Base-by-base conservation (phyloP, 768 basidiomycete genomes). In the Podaxis sp. region DNA sequence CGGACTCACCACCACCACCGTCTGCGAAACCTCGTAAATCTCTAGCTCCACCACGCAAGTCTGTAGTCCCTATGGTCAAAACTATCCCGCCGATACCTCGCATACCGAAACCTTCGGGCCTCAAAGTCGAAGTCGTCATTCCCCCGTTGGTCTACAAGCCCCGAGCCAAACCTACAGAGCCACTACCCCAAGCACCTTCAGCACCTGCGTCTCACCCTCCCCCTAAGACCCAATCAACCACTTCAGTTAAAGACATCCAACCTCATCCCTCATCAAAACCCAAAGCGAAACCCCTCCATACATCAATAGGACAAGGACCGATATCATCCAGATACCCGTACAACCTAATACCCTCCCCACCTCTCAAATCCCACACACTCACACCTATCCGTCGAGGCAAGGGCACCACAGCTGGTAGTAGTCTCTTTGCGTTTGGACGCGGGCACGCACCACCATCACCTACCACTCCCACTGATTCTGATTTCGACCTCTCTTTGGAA, bases 321-420 rank as follows among this genome's bases (percentile, higher is more conserved):
- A 51, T 40, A 38, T 62, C 38, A 46, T 63, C 65, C 17, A 62
- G 62, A 26, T 53, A 52, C 54, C 54, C 46, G 26, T 72, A 73
- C 65, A 68, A 69, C 30, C 66, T 61, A 26, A 49, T 72, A 30
- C 66, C 75, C 3, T 77, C 77, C 2, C 74, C 73, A 22, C n/a
- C 72, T 51, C 68, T 75, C 28, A 87, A 82, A 66, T 69, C 79
- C n/a, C 84, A 88, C 26, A 85, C 80, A 65, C 80, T 91, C 33
- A 92, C 90, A 3, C 90, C 90, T 8, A 88, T 91, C 59, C 82
- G 84, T 17, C 76, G 78, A 39, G 71, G 74, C 15, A 78, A 79
- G 53, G 75, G 72, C 38, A 4, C 19, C 28, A 19, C 51, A 7
- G 11, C 3, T 15, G 40, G 22, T 38, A 52, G 39, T 22, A 52